Evolutionary conservation across 2,329 filamentous ascomycete genomes (phyloP), one percentile per base, ranked within the genome.

Genomic region (Blastomyces emzantsi): DNA sequence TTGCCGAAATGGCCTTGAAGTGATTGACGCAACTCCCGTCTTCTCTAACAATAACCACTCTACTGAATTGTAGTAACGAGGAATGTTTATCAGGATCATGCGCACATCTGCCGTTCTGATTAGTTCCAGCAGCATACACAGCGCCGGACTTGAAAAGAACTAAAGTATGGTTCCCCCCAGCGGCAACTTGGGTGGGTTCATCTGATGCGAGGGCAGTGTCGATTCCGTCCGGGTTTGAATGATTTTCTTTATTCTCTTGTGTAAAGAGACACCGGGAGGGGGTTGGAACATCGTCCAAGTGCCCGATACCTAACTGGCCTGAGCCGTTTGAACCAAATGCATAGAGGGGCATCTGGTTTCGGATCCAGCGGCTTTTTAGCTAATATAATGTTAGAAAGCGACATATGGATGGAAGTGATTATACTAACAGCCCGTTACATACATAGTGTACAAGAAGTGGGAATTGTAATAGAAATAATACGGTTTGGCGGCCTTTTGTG

Each of bases 131-230:
- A 70, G 84, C 86, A 70, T 85, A 89, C 0, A 92, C 77, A 1
- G 77, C 69, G 0, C 87, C 87, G 33, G 79, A 72, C 3, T 78
- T 71, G n/a, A 83, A 84, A 13, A 92, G 78, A 11, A 96, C 73
- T 3, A 97, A 77, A 0, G 91, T 95, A 74, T 97, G 93, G 71
- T 97, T 97, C 1, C 92, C 92, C 3, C 93, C 93, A 8, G 90
- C 81, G 55, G 73, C 76, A 33, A 87, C 79, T 17, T 72, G 69
- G 17, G 62, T 55, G n/a, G 75, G 66, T 7, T 66, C 60, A 15
- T 61, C 63, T 17, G 52, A n/a, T 6, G 36, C 41, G n/a, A 6
- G n/a, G 11, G 55, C 1, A 41, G 17, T 41, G 63, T 58, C 54
- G 41, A 55, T 60, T 11, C 28, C 25, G 22, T 30, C 28, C 28